phyloP scores from a whole-genome alignment of 345 rosid genomes.

The Populus alba region DNA sequence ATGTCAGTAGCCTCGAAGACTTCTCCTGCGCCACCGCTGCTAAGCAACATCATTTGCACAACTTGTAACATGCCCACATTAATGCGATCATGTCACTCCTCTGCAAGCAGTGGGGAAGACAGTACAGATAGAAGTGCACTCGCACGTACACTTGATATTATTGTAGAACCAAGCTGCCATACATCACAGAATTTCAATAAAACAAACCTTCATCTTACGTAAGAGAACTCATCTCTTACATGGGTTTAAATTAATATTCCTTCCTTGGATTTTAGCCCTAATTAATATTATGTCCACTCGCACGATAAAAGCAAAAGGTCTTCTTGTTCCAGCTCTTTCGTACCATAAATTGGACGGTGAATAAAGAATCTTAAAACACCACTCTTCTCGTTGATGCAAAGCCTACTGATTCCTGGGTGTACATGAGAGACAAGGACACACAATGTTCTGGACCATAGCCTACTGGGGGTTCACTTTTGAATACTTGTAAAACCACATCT shows the following conservation, averaged over 20 bases:
- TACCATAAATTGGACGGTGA: conserved; percentile 8
- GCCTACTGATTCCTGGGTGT: neutral
- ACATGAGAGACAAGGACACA: neutral
- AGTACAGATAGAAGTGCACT: conserved; percentile 24
- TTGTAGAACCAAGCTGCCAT: neutral
- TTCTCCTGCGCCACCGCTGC: too few relatives aligned
- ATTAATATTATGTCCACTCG: neutral
- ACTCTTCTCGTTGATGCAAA: neutral
- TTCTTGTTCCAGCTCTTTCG: neutral
- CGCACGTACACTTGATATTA: neutral
- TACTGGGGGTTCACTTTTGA: too few relatives aligned
- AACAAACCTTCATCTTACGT: conserved; percentile 6
- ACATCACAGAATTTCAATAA: neutral
- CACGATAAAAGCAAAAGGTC: neutral
- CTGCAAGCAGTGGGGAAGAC: neutral
- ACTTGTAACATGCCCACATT: conserved; percentile 20
- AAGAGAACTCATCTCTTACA: neutral
- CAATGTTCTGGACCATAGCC: too few relatives aligned
- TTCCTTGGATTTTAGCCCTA: too few relatives aligned
- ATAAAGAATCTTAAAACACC: conserved; percentile 2
- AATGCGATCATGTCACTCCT: neutral
- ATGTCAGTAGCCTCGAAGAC: too few relatives aligned
- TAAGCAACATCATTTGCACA: conserved; percentile 10
- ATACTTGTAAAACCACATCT: too few relatives aligned
- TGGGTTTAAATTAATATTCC: neutral